Conservation (phyloP, 192 early-diverging fungal genomes). For the Entomortierella parvispora region DNA sequence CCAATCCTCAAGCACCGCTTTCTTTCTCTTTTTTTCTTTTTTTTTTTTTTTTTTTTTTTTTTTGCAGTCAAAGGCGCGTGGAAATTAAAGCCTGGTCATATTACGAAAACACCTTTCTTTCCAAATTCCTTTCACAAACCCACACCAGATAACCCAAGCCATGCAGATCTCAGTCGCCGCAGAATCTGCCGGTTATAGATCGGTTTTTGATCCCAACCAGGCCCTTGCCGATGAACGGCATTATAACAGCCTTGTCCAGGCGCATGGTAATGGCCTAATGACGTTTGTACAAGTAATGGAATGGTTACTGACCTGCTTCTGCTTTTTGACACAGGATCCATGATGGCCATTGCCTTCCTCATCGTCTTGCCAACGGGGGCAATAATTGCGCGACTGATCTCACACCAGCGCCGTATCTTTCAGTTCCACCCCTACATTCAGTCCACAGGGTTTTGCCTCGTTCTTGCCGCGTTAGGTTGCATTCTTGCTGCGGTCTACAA, state of each 20-base stretch:
- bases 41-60: too few relatives aligned
- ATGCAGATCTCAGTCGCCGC: too few relatives aligned
- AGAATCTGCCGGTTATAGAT: too few relatives aligned
- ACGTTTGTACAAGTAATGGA: background rate
- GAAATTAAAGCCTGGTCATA: too few relatives aligned
- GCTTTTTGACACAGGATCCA: slow-evolving; percentile 10
- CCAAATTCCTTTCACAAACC: too few relatives aligned
- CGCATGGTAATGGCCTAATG: slow-evolving; percentile 7
- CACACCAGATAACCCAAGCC: too few relatives aligned
- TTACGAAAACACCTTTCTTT: too few relatives aligned
- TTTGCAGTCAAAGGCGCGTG: too few relatives aligned
- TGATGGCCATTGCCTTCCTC: slow-evolving; percentile 6
- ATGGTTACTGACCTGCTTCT: background rate
- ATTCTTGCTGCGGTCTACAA: slow-evolving; percentile 1
- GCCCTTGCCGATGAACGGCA: slow-evolving; percentile 5
- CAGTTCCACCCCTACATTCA: background rate
- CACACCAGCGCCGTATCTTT: background rate
- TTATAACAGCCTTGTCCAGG: slow-evolving; percentile 5
- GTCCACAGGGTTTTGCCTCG: background rate
- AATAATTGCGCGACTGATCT: slow-evolving; percentile 4
- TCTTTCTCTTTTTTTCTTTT: too few relatives aligned
- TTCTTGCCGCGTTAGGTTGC: slow-evolving; percentile 3
- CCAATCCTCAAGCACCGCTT: too few relatives aligned
- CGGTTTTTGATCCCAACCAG: background rate
- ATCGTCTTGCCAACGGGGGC: slow-evolving; percentile 7